A percentile compares a stretch with the other conserved stretches of the same genome.
These are phyloP conservation scores for Dioscorea zingiberensis DNA, from an alignment of 106 monocot species.

Conservation along the genomic window DNA sequence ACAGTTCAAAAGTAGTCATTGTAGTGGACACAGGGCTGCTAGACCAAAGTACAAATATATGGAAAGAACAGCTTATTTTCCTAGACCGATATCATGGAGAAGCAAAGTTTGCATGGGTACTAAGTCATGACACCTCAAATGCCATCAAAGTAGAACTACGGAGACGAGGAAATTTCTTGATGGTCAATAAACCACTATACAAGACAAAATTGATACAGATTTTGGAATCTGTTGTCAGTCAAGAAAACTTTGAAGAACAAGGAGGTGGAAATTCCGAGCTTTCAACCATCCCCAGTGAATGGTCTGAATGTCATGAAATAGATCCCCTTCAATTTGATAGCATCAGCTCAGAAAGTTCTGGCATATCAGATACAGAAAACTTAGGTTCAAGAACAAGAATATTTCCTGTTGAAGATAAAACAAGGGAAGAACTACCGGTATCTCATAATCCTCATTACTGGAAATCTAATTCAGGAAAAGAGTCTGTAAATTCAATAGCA, in stretches of 20 bases:
- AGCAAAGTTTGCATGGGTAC: constrained; percentile 47
- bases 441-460: background rate
- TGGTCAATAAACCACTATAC: constrained; percentile 50
- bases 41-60: constrained; percentile 50
- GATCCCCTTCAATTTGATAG: constrained; percentile 32
- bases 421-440: background rate
- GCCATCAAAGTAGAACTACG: constrained; percentile 32
- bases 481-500: background rate
- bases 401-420: constrained; percentile 2
- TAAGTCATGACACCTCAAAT: constrained; percentile 39
- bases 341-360: constrained; percentile 31
- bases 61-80: constrained; percentile 43
- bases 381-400: background rate
- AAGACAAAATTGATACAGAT: constrained; percentile 48
- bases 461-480: constrained; percentile 11
- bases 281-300: constrained; percentile 12
- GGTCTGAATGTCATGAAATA: constrained; percentile 34
- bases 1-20: constrained; percentile 20
- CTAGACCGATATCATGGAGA: constrained; percentile 28
- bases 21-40: constrained; percentile 32
- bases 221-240: constrained; percentile 12
- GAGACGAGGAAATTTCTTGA: constrained; percentile 23
- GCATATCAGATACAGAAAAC: constrained; percentile 20
- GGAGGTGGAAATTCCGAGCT: background rate
- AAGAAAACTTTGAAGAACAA: constrained; percentile 3